Evolutionary conservation across 1,139 yeast genomes (phyloP), one percentile per base, ranked within the genome.

Genomic region (Nematodospora anomalae): DNA sequence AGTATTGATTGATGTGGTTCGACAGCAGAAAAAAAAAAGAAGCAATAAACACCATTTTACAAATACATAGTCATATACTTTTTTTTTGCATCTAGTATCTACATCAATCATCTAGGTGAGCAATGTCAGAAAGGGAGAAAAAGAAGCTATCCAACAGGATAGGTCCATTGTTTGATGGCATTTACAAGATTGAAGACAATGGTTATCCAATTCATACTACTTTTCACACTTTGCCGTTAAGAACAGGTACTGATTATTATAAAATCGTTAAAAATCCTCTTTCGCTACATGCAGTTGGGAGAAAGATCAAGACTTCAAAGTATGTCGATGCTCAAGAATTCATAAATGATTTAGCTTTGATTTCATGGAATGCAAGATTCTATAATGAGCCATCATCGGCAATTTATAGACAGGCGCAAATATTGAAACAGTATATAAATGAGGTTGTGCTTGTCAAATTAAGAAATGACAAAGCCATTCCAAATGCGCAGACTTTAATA

Each of bases 301-400:
- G 71, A 20, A 61, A 57, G 47, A 55, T 80, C 32, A 76, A 76
- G 45, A 70, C 71, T 36, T 53, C 58, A 37, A 70, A 70, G 44
- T 89, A 88, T 60, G 57, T 65, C 8, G 65, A 67, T 35, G 79
- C 86, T 0, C 83, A 80, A 49, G 81, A 79, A 40, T 89, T 88
- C 57, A 64, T 90, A 28, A 74, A 69, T 41, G 97, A 89, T 57
- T 57, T 90, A 43, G 88, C 83, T 0, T 92, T 86, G 57, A 84
- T 90, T 33, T 76, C 87, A 1, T 87, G 95, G 89, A 90, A 90
- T 56, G 97, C 97, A 2, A 76, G 88, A 44, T 76, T 82, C 32
- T 90, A 83, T 60, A 90, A 90, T 57, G 80, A 80, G 41, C 80
- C 79, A 45, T 80, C 74, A 11, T 79, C 90, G 1, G 67, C 68